Conservation (phyloP, 2,329 filamentous ascomycete genomes). For the Pyricularia pennisetigena region DNA sequence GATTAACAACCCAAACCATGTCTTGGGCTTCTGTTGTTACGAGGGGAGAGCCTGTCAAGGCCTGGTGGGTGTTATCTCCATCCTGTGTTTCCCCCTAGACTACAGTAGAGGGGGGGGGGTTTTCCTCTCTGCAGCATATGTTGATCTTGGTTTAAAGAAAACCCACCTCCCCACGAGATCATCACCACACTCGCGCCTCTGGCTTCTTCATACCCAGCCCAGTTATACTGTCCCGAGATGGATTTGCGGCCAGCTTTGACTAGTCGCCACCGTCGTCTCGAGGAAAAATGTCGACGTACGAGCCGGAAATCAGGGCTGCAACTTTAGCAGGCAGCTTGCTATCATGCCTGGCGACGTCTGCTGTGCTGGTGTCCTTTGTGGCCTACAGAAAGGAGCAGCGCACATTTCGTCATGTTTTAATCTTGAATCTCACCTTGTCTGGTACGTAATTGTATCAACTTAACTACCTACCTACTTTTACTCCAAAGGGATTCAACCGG, state of each 20-base stretch:
- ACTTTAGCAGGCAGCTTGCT: constrained; percentile 11
- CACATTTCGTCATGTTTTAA: constrained; percentile 14
- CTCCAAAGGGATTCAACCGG: neutral
- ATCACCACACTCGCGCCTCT: neutral
- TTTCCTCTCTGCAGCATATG: neutral
- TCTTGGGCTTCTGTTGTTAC: neutral
- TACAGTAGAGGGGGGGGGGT: no score
- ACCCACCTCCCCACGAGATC: neutral
- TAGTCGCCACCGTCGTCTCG: neutral
- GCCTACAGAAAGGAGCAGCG: constrained; percentile 11
- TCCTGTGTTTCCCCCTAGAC: neutral
- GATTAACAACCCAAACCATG: neutral
- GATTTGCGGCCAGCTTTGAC: neutral
- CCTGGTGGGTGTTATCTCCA: neutral
- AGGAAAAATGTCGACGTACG: constrained; percentile 4
- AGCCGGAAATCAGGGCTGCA: constrained; percentile 4
- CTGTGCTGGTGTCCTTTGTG: constrained; percentile 9
- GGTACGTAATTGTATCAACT: constrained; percentile 11
- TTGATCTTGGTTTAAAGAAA: neutral
- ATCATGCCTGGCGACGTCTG: constrained; percentile 8
- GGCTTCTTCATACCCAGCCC: neutral
- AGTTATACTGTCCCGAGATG: neutral
- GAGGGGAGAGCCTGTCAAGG: neutral
- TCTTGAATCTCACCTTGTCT: constrained; percentile 14
- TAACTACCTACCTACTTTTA: no score